Evolutionary conservation across 2,329 filamentous ascomycete species (phyloP), one percentile per base, ranked within the genome.

Genomic region (Grosmannia huntii): DNA sequence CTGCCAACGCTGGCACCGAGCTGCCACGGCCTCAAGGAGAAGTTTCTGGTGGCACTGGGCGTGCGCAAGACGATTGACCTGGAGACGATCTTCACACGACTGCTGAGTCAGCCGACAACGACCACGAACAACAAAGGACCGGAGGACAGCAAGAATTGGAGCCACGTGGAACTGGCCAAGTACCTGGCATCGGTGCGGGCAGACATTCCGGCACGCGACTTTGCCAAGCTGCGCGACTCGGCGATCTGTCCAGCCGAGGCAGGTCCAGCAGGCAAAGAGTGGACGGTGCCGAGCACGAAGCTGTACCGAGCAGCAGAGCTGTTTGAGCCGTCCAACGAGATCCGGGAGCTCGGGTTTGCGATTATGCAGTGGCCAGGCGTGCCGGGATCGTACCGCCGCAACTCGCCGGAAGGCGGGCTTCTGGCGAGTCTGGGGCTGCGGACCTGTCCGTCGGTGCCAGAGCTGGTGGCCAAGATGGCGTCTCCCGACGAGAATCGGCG

Each of bases 31-130:
- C 81, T 96, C 14, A 97, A 96, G 68, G 92, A 97, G 52, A 96
- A 95, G 68, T 89, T 99, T 61, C 72, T 99, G 50, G 74, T 80
- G 3, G 82, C 88, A 2, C 76, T 99, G 36, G 92, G 94, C 3
- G 91, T 99, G 28, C 84, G 94, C 60, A 97, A 97, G 73, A 99
- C 94, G 0, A 85, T 99, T 23, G 94, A 99, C 64, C 75, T 99
- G 2, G 90, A 90, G 36, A 92, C 95, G 33, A 95, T 99, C 33
- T 97, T 99, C 66, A 87, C 88, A 27, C 82, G 92, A 51, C 78
- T 99, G 50, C 79, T 96, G 64, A 84, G 80, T 56, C 78, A 80
- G 19, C 76, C 83, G 0, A n/a, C 38, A 16, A 11, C 19, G 3
- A 1, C 5, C 5, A 67, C 75, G 0, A 73, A 78, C 23, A 23